phyloP scores from a whole-genome alignment of 345 rosid species.

The Boechera stricta region DNA sequence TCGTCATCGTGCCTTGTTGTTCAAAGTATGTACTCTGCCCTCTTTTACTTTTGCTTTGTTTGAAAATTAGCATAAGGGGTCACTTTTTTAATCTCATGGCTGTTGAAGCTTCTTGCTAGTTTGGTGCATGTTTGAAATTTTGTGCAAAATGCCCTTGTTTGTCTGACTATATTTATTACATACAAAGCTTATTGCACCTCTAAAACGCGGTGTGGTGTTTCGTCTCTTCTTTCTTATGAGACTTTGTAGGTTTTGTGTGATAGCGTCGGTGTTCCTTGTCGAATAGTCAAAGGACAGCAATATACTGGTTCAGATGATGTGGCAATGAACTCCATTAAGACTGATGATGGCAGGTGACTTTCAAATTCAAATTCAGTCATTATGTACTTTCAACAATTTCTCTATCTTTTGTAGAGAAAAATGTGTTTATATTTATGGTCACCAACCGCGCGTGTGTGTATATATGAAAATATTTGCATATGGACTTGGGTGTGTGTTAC shows the following conservation, averaged over 20 bases:
- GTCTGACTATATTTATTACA: slow-evolving; percentile 16
- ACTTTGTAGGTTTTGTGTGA: slow-evolving; percentile 85
- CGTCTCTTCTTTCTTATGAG: slow-evolving; percentile 41
- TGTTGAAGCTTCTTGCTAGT: slow-evolving; percentile 19
- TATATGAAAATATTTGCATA: slow-evolving; percentile 8
- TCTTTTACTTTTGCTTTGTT: slow-evolving; percentile 9
- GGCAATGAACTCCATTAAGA: slow-evolving; percentile 88
- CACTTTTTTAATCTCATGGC: not conserved
- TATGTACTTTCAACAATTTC: slow-evolving; percentile 21
- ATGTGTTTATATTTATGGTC: not conserved
- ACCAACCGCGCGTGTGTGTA: not conserved
- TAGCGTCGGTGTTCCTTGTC: slow-evolving; percentile 80
- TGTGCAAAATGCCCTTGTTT: slow-evolving; percentile 16
- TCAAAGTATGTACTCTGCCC: slow-evolving; percentile 64
- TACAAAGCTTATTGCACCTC: slow-evolving; percentile 29
- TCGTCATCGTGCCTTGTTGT: slow-evolving; percentile 94
- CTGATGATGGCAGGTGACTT: slow-evolving; percentile 86
- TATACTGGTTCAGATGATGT: slow-evolving; percentile 90
- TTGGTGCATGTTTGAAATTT: slow-evolving; percentile 20
- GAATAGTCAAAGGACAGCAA: slow-evolving; percentile 87
- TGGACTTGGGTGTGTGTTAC: slow-evolving; percentile 7
- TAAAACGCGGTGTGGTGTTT: slow-evolving; percentile 28
- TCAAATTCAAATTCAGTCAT: not conserved
- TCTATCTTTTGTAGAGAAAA: slow-evolving; percentile 9
- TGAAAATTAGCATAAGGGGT: slow-evolving; percentile 18